phyloP scores from a whole-genome alignment of 305 asterid species.

The Lippia alba region DNA sequence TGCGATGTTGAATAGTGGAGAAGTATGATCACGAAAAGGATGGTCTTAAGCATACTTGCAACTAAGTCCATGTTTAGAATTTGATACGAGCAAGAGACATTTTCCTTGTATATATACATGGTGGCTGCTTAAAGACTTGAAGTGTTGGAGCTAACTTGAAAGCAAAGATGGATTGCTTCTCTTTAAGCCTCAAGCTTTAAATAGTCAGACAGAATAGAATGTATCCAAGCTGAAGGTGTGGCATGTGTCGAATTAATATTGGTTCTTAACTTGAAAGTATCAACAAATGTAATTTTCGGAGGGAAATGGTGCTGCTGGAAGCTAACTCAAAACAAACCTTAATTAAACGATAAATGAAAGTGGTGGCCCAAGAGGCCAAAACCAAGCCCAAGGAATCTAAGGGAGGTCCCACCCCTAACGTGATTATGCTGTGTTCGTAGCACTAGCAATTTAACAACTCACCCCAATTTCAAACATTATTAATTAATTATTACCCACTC shows the following conservation, averaged over 20 bases:
- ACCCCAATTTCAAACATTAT: constrained; percentile 12
- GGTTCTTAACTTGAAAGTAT: constrained; percentile 33
- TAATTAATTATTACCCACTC: neutral
- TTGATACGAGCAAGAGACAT: constrained; percentile 26
- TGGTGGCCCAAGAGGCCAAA: no score
- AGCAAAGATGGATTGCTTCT: constrained; percentile 65
- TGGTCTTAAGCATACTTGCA: constrained; percentile 12
- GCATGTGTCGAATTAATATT: neutral
- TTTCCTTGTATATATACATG: neutral
- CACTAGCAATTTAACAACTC: constrained; percentile 27
- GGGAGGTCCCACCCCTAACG: constrained; percentile 33
- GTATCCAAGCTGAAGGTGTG: constrained; percentile 25
- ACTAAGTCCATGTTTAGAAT: constrained; percentile 27
- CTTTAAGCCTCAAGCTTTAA: constrained; percentile 8
- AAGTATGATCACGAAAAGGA: constrained; percentile 25
- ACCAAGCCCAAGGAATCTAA: constrained; percentile 3
- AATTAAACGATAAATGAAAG: no score
- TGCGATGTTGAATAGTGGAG: constrained; percentile 12
- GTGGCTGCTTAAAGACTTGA: constrained; percentile 31
- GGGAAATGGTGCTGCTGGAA: neutral
- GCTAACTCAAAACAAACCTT: neutral
- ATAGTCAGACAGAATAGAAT: no score
- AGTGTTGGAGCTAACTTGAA: constrained; percentile 59
- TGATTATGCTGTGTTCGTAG: constrained; percentile 20
- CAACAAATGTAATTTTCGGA: neutral